Percentiles rank a stretch among this genome's conserved stretches.
These are phyloP conservation scores for Cupressus sempervirens DNA, from an alignment of 75 land plant genomes.

Conservation along the genomic window DNA sequence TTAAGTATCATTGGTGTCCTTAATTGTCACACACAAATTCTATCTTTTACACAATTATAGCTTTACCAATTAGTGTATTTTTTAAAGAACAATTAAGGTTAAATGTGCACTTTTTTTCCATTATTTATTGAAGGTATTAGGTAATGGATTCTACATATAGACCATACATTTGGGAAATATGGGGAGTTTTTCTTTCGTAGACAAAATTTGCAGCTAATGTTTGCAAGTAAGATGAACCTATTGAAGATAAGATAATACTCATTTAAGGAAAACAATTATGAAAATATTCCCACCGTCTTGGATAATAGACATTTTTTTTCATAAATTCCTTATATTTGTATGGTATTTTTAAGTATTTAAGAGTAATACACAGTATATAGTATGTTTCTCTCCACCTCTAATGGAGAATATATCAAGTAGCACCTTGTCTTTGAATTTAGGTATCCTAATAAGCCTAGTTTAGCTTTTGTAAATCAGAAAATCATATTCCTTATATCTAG, in stretches of 20 bases:
- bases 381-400: neutral
- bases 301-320: neutral
- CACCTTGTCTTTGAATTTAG: neutral
- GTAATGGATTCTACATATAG: neutral
- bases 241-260: neutral
- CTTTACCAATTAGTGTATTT: neutral
- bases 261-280: neutral
- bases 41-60: neutral
- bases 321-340: neutral
- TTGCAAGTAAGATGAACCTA: neutral
- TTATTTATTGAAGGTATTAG: neutral
- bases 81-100: neutral
- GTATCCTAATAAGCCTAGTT: neutral
- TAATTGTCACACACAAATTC: neutral
- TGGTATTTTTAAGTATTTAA: neutral
- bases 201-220: neutral
- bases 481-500: too few species aligned
- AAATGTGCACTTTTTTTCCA: neutral
- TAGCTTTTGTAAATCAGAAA: neutral
- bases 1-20: slow-evolving; percentile 24
- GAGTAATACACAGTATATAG: neutral
- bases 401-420: neutral
- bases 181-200: neutral
- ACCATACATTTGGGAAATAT: neutral
- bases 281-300: neutral